Percentiles rank a stretch among this genome's conserved stretches.
phyloP scores from a whole-genome alignment of 805 yeast species.

The Kodamaea leandrae region DNA sequence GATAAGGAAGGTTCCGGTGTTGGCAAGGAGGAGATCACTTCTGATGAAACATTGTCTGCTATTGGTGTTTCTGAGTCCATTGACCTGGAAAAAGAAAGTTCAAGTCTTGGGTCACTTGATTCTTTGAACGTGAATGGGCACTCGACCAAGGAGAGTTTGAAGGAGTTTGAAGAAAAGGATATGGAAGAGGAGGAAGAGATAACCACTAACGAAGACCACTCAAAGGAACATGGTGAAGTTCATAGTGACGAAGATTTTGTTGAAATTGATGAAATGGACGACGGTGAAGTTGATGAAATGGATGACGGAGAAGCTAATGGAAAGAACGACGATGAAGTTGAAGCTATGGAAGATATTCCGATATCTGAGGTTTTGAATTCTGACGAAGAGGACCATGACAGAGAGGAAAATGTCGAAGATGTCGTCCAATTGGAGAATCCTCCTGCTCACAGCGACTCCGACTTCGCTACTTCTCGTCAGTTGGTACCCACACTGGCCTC shows the following conservation, averaged over 20 bases:
- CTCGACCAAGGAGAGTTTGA: background rate
- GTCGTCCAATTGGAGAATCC: background rate
- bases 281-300: background rate
- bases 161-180: no score
- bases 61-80: background rate
- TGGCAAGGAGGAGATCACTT: no score
- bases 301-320: background rate
- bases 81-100: background rate
- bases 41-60: slow-evolving; percentile 2
- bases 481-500: no score
- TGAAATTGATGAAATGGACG: background rate
- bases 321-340: background rate
- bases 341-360: background rate
- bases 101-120: background rate
- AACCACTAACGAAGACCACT: background rate
- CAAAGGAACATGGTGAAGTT: background rate
- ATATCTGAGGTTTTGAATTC: no score
- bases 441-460: no score
- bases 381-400: no score
- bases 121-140: background rate
- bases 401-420: no score
- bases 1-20: no score
- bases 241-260: background rate
- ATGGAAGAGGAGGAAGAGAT: slow-evolving; percentile 3
- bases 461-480: no score